These are phyloP conservation scores for Trypanosomatidae sp. DNA, from an alignment of 208 protist genomes.

Conservation along the genomic window DNA sequence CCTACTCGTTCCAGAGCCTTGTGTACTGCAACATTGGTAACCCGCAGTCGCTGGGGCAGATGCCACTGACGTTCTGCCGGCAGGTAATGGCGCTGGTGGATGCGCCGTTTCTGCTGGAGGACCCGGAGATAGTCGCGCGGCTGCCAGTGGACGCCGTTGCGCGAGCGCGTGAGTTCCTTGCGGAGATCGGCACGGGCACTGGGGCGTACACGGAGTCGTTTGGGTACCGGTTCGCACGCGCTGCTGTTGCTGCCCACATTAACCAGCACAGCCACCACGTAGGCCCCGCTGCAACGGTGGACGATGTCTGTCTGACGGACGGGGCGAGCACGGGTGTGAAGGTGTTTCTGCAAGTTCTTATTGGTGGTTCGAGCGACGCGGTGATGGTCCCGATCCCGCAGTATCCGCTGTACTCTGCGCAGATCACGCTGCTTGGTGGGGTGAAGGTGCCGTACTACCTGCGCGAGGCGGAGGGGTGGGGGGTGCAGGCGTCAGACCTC, in stretches of 20 bases:
- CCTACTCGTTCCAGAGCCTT: slow-evolving; percentile 81
- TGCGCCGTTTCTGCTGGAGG: slow-evolving; percentile 68
- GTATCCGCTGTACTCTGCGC: slow-evolving; percentile 99
- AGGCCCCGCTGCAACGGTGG: slow-evolving; percentile 28
- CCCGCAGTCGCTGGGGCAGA: slow-evolving; percentile 96
- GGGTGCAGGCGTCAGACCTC: slow-evolving; percentile 72
- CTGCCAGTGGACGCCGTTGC: slow-evolving; percentile 92
- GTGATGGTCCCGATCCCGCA: slow-evolving; percentile 99
- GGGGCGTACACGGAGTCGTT: slow-evolving; percentile 98
- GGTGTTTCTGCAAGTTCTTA: slow-evolving; percentile 82
- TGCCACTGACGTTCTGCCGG: slow-evolving; percentile 96
- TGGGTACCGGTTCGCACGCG: slow-evolving; percentile 83
- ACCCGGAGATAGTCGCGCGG: slow-evolving; percentile 33
- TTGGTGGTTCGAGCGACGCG: slow-evolving; percentile 66
- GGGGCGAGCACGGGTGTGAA: slow-evolving; percentile 96
- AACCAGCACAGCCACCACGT: slow-evolving; percentile 88
- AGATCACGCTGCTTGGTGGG: slow-evolving; percentile 95
- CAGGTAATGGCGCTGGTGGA: slow-evolving; percentile 91
- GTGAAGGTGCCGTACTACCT: slow-evolving; percentile 94
- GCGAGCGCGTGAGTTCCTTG: slow-evolving; percentile 82
- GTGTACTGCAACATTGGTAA: slow-evolving; percentile 99
- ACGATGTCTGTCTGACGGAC: slow-evolving; percentile 95
- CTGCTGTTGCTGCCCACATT: slow-evolving; percentile 95
- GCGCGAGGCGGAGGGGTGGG: slow-evolving; percentile 93
- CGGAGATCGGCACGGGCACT: slow-evolving; percentile 49